Evolutionary conservation across 2,329 filamentous ascomycete genomes (phyloP).

Genomic region (Fusarium sp.): DNA sequence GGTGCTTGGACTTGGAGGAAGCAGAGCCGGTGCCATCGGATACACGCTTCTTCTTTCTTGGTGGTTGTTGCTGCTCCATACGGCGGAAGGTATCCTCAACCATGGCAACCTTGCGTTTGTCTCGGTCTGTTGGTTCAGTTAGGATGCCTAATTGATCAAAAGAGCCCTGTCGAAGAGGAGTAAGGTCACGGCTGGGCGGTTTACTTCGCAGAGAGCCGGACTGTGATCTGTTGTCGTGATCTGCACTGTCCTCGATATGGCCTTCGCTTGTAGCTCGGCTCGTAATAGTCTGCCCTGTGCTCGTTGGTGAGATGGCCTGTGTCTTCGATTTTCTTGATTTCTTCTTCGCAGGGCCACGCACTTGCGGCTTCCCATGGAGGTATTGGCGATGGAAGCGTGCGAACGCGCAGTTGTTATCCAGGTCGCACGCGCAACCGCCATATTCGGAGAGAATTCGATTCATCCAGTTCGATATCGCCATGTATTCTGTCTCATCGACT

Average conservation of each 20-base stretch:
- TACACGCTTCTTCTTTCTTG: constrained; percentile 70
- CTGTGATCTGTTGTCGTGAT: constrained; percentile 61
- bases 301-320: constrained; percentile 69
- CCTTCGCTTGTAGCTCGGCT: constrained; percentile 73
- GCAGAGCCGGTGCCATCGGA: constrained; percentile 61
- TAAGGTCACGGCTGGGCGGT: constrained; percentile 73
- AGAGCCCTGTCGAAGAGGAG: constrained; percentile 69
- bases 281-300: constrained; percentile 70
- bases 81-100: constrained; percentile 72
- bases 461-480: constrained; percentile 71
- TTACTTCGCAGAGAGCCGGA: constrained; percentile 70
- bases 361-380: constrained; percentile 57
- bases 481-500: constrained; percentile 70
- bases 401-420: constrained; percentile 72
- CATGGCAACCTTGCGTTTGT: constrained; percentile 75
- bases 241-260: constrained; percentile 64
- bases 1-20: constrained; percentile 54
- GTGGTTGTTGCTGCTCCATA: constrained; percentile 68
- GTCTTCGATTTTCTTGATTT: constrained; percentile 66
- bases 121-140: constrained; percentile 72
- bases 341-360: constrained; percentile 57
- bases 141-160: constrained; percentile 69
- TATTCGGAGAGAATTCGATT: constrained; percentile 79
- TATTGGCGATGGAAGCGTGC: constrained; percentile 71
- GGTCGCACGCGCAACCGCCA: constrained; percentile 80